A percentile compares a stretch with the other conserved stretches of the same genome.
Conservation (phyloP, 495 filamentous ascomycete genomes). For the Haplographium delicatum region DNA sequence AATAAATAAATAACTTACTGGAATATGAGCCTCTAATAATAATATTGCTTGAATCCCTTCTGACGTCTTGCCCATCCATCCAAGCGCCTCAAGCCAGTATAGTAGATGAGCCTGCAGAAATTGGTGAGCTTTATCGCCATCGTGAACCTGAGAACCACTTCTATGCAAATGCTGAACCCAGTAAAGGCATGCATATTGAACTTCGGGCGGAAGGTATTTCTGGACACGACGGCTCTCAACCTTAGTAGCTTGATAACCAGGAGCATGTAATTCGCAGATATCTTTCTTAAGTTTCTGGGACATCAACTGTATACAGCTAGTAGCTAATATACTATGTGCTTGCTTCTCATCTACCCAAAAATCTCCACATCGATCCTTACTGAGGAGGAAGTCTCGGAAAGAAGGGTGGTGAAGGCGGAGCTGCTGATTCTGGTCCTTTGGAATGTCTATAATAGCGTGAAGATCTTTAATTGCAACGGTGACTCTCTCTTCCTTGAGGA, state of each 20-base stretch:
- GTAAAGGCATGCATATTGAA: too few species aligned
- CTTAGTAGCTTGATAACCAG: too few species aligned
- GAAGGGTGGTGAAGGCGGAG: constrained; percentile 41
- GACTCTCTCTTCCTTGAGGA: constrained; percentile 20
- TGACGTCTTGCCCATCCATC: constrained; percentile 9
- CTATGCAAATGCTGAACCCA: constrained; percentile 9
- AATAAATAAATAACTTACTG: neutral
- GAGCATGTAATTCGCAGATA: neutral
- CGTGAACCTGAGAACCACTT: constrained; percentile 6
- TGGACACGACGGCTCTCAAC: neutral
- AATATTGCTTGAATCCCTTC: constrained; percentile 13
- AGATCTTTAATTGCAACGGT: constrained; percentile 16
- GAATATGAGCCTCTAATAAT: constrained; percentile 2
- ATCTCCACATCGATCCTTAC: too few species aligned
- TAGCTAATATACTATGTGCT: neutral
- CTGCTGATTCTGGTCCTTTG: constrained; percentile 21
- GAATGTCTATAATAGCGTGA: constrained; percentile 33
- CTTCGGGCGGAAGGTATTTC: neutral
- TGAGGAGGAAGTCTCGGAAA: constrained; percentile 47
- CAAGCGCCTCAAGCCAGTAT: constrained; percentile 9
- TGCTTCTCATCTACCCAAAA: too few species aligned
- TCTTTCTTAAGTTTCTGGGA: too few species aligned
- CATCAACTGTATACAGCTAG: neutral
- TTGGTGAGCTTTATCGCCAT: constrained; percentile 3
- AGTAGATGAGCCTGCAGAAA: constrained; percentile 9